A percentile compares a stretch with the other conserved stretches of the same genome.
Conservation (phyloP, 305 asterid species). For the Fraxinus xanthoxyloides region DNA sequence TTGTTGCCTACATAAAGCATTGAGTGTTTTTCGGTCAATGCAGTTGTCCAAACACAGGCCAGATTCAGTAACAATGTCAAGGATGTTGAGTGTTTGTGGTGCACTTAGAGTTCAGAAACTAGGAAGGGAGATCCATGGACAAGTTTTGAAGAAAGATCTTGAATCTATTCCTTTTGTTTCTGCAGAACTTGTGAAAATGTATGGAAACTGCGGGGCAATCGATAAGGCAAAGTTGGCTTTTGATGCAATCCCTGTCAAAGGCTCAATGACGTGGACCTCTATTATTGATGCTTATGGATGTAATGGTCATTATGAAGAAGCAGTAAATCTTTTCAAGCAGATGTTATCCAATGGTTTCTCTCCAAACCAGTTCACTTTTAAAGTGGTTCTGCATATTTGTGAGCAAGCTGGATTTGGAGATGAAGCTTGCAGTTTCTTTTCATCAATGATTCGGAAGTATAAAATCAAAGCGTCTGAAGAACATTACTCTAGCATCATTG, state of each 20-base stretch:
- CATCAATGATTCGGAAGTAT: constrained; percentile 51
- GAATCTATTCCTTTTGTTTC: constrained; percentile 60
- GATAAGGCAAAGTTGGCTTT: constrained; percentile 56
- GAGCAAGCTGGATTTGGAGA: constrained; percentile 75
- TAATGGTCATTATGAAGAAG: constrained; percentile 46
- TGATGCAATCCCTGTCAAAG: constrained; percentile 54
- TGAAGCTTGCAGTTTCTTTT: constrained; percentile 55
- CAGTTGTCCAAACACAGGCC: constrained; percentile 77
- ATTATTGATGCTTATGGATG: constrained; percentile 65
- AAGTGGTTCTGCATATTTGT: constrained; percentile 54
- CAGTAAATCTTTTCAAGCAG: constrained; percentile 50
- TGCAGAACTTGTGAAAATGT: constrained; percentile 70
- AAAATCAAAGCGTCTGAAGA: constrained; percentile 62
- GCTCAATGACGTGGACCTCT: constrained; percentile 83
- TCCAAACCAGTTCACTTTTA: constrained; percentile 70
- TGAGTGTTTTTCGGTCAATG: constrained; percentile 64
- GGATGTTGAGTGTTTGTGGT: constrained; percentile 56
- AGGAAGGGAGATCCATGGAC: constrained; percentile 79
- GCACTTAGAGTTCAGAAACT: constrained; percentile 44
- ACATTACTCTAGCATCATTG: constrained; percentile 57
- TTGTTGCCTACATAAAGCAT: constrained; percentile 48
- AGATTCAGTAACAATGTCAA: constrained; percentile 72
- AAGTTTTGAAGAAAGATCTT: constrained; percentile 54
- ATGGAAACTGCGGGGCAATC: constrained; percentile 54
- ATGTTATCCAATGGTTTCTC: constrained; percentile 66